phyloP scores from a whole-genome alignment of 352 stramenopile genomes.

The Phytophthora tentaculata region DNA sequence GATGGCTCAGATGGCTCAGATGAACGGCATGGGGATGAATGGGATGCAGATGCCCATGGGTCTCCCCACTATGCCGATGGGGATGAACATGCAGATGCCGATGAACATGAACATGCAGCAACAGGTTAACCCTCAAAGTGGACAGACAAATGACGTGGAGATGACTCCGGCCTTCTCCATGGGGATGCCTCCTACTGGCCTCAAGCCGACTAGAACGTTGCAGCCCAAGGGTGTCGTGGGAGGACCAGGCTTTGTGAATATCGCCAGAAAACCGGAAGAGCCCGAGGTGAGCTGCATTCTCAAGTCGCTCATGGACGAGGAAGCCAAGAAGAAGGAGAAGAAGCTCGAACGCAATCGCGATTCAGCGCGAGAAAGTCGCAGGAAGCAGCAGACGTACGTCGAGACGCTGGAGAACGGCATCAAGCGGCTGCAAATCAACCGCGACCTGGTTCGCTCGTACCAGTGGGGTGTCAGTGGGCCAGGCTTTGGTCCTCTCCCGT shows the following conservation, averaged over 20 bases:
- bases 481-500: conserved; percentile 47
- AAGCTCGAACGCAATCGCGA: conserved; percentile 90
- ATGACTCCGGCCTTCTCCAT: conserved; percentile 28
- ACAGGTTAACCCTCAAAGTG: conserved; percentile 42
- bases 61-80: conserved; percentile 43
- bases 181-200: conserved; percentile 10
- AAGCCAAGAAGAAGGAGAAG: conserved; percentile 91
- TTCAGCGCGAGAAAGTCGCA: conserved; percentile 82
- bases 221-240: conserved; percentile 54
- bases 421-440: conserved; percentile 86
- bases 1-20: conserved; percentile 51
- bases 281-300: conserved; percentile 86
- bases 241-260: conserved; percentile 70
- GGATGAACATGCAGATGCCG: conserved; percentile 58
- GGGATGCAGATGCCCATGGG: conserved; percentile 64
- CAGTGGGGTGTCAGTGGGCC: conserved; percentile 70
- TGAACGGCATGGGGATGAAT: conserved; percentile 54
- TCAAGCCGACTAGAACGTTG: conserved; percentile 43
- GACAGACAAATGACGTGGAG: conserved; percentile 38
- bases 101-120: conserved; percentile 46
- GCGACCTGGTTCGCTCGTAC: conserved; percentile 74
- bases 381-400: conserved; percentile 90
- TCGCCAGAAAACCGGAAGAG: conserved; percentile 82
- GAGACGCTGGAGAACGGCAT: conserved; percentile 88
- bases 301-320: conserved; percentile 88